phyloP scores from a whole-genome alignment of 805 yeast genomes.

The Metschnikowia kofuensis region DNA sequence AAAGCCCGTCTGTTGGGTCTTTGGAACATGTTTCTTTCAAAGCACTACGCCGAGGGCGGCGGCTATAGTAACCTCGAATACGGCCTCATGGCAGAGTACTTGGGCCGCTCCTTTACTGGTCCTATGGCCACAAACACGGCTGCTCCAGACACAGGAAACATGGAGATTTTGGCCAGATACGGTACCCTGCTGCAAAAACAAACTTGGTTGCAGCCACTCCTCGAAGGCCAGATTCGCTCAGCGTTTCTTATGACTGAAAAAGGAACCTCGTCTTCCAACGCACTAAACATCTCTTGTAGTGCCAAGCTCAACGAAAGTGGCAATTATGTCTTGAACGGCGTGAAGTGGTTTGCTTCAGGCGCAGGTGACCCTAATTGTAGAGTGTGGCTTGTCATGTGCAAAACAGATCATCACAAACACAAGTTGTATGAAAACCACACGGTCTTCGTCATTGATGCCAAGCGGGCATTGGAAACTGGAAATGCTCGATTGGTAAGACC shows the following conservation, averaged over 20 bases:
- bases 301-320: slow-evolving; percentile 40
- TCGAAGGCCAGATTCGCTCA: slow-evolving; percentile 53
- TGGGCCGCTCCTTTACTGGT: slow-evolving; percentile 53
- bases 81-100: slow-evolving; percentile 61
- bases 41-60: slow-evolving; percentile 49
- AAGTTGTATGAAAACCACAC: slow-evolving; percentile 51
- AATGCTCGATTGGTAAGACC: slow-evolving; percentile 49
- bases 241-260: slow-evolving; percentile 67
- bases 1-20: slow-evolving; percentile 53
- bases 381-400: slow-evolving; percentile 54
- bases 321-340: slow-evolving; percentile 52
- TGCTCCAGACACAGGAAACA: slow-evolving; percentile 69
- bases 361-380: slow-evolving; percentile 64
- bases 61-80: slow-evolving; percentile 62
- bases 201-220: slow-evolving; percentile 50
- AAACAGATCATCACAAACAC: slow-evolving; percentile 31
- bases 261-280: slow-evolving; percentile 59
- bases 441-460: slow-evolving; percentile 52
- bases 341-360: slow-evolving; percentile 71
- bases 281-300: slow-evolving; percentile 51
- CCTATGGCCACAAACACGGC: slow-evolving; percentile 58
- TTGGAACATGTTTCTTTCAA: slow-evolving; percentile 59
- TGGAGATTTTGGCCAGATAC: slow-evolving; percentile 47
- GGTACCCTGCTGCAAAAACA: slow-evolving; percentile 37
- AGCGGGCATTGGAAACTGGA: slow-evolving; percentile 48